phyloP scores from a whole-genome alignment of 2,329 filamentous ascomycete species.

The Colletotrichum horii region DNA sequence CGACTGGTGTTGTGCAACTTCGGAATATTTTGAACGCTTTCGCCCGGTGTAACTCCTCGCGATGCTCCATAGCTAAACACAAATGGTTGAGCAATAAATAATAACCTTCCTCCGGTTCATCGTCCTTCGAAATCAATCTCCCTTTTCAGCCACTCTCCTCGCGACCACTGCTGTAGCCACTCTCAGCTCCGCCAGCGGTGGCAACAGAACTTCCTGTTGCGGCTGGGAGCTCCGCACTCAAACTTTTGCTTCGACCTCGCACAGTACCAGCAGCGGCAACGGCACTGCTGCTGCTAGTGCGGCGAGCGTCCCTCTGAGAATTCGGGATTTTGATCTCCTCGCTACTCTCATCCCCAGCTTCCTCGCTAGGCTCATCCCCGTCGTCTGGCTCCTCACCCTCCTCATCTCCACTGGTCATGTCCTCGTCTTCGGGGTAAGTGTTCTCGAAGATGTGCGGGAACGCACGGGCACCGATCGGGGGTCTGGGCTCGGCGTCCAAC shows the following conservation, averaged over 20 bases:
- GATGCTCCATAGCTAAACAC: background rate
- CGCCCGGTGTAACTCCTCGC: background rate
- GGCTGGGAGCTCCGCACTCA: constrained; percentile 28
- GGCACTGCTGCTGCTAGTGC: constrained; percentile 30
- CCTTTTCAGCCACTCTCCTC: constrained; percentile 29
- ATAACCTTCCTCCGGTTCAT: background rate
- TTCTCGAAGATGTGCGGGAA: constrained; percentile 43
- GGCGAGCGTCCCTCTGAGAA: constrained; percentile 26
- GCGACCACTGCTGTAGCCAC: constrained; percentile 41
- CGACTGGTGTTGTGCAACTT: background rate
- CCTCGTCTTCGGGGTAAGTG: constrained; percentile 42
- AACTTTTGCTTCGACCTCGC: constrained; percentile 35
- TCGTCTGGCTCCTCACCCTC: constrained; percentile 28
- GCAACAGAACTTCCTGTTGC: constrained; percentile 42
- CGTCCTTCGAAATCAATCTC: background rate
- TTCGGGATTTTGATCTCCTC: constrained; percentile 18
- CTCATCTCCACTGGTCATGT: constrained; percentile 44
- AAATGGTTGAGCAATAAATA: background rate
- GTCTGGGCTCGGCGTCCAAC: constrained; percentile 30
- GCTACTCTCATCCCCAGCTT: background rate
- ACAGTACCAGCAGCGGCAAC: constrained; percentile 35
- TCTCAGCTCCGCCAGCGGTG: constrained; percentile 43
- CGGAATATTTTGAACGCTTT: background rate
- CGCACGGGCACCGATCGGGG: constrained; percentile 32
- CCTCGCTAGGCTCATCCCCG: constrained; percentile 20